Percentiles rank a stretch among this genome's conserved stretches.
Evolutionary conservation across 2,329 filamentous ascomycete species (phyloP).

Genomic region (Monilinia laxa): DNA sequence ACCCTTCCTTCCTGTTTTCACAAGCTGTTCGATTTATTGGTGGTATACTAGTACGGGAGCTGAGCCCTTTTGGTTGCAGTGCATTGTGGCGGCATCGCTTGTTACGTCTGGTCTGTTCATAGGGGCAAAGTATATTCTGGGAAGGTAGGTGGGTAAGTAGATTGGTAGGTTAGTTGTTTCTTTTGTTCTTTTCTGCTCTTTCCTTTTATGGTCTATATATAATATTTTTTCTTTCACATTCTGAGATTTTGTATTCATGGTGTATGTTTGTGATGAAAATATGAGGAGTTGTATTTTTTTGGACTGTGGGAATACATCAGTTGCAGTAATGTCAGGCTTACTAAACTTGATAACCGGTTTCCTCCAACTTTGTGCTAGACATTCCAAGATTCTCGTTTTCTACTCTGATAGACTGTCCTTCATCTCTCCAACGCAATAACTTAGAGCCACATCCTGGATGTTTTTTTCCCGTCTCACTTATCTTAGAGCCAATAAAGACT

Average conservation of each 20-base stretch:
- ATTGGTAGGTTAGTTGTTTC: background rate
- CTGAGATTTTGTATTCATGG: background rate
- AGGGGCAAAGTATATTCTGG: background rate
- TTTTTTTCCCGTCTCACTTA: background rate
- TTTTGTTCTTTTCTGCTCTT: background rate
- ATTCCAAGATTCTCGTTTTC: no score
- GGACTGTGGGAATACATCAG: no score
- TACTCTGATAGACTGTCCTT: no score
- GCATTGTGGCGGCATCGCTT: accelerated
- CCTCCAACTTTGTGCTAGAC: no score
- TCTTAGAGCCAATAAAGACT: background rate
- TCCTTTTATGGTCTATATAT: background rate
- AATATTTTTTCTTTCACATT: background rate
- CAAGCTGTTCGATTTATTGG: background rate
- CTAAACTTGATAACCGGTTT: no score
- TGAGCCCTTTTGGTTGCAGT: background rate
- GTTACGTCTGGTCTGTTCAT: background rate
- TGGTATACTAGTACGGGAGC: background rate
- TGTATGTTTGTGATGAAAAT: background rate
- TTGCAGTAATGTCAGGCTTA: no score
- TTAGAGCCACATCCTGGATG: background rate
- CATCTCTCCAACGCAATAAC: no score
- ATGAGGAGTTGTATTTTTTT: no score
- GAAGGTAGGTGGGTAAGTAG: background rate
- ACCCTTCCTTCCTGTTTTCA: background rate